A percentile compares a stretch with the other conserved stretches of the same genome.
Evolutionary conservation across 2,329 filamentous ascomycete genomes (phyloP).

Genomic region (Ceratocystis cubensis): DNA sequence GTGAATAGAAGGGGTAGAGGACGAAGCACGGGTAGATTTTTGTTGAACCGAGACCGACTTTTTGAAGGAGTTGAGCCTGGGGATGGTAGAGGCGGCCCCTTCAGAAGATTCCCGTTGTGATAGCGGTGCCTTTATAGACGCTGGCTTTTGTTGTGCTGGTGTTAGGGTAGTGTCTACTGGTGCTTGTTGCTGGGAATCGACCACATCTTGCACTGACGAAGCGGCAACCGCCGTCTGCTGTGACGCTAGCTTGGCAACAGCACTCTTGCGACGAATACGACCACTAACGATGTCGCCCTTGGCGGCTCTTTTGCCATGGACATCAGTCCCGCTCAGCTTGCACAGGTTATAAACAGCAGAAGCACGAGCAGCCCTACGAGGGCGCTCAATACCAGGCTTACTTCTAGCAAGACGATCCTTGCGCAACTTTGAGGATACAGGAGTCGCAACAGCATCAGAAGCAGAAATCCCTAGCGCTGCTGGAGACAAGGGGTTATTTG

Average conservation of each 20-base stretch:
- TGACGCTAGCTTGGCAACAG: background rate
- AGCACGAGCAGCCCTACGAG: constrained; percentile 22
- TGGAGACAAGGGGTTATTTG: no score
- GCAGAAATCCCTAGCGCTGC: background rate
- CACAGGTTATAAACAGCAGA: constrained; percentile 48
- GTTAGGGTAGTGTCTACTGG: constrained; percentile 25
- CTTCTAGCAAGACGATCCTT: background rate
- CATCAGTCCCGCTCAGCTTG: constrained; percentile 48
- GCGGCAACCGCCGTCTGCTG: background rate
- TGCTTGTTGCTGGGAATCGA: constrained; percentile 27
- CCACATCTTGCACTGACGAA: background rate
- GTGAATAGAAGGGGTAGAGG: constrained; percentile 31
- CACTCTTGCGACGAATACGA: constrained; percentile 31
- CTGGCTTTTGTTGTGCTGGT: constrained; percentile 14
- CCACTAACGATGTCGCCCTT: constrained; percentile 38
- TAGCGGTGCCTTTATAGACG: constrained; percentile 18
- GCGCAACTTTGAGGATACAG: constrained; percentile 23
- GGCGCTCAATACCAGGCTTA: constrained; percentile 19
- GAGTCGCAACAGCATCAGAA: background rate
- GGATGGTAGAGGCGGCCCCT: background rate
- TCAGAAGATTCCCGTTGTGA: constrained; percentile 26
- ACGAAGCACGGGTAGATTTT: constrained; percentile 27
- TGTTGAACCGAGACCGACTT: background rate
- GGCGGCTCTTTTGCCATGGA: constrained; percentile 44
- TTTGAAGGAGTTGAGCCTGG: background rate